Percentiles rank a stretch among this genome's conserved stretches.
Evolutionary conservation across 805 yeast species (phyloP).

Genomic region (Candida tibetensis): DNA sequence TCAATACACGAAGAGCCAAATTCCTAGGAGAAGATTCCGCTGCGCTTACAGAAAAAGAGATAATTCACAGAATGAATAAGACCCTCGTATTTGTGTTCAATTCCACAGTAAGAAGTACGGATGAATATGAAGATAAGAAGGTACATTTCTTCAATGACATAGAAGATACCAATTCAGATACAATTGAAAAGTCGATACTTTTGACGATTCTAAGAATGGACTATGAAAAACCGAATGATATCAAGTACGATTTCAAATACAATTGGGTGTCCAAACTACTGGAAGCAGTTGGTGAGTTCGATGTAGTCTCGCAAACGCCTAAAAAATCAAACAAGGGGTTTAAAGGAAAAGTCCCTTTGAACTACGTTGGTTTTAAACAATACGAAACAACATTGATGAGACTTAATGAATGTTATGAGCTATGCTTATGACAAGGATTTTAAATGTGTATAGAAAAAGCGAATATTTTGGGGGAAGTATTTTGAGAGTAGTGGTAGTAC

Average conservation of each 20-base stretch:
- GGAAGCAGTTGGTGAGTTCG: constrained; percentile 2
- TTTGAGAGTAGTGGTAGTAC: too few species aligned
- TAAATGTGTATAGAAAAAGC: too few species aligned
- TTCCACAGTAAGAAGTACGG: constrained; percentile 20
- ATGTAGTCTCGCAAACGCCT: constrained; percentile 3
- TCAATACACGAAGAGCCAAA: constrained; percentile 14
- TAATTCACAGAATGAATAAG: constrained; percentile 21
- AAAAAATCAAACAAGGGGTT: constrained; percentile 3
- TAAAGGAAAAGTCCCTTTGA: constrained; percentile 6
- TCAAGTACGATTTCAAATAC: constrained; percentile 25
- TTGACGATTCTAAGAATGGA: constrained; percentile 25
- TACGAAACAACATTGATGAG: constrained; percentile 26
- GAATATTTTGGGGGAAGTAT: too few species aligned
- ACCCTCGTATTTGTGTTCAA: constrained; percentile 32
- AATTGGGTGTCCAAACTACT: constrained; percentile 20
- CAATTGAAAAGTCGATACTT: constrained; percentile 22
- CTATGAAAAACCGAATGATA: constrained; percentile 16
- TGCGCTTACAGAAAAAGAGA: constrained; percentile 10
- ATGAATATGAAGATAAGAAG: constrained; percentile 6
- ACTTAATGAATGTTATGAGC: constrained; percentile 24
- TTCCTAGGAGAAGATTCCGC: constrained; percentile 10
- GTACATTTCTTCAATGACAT: constrained; percentile 18
- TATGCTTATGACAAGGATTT: constrained; percentile 32
- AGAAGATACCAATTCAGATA: constrained; percentile 11
- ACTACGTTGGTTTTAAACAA: constrained; percentile 21